A percentile compares a stretch with the other conserved stretches of the same genome.
phyloP scores from a whole-genome alignment of 2,329 filamentous ascomycete species.

The Pezizomycotina sp. region DNA sequence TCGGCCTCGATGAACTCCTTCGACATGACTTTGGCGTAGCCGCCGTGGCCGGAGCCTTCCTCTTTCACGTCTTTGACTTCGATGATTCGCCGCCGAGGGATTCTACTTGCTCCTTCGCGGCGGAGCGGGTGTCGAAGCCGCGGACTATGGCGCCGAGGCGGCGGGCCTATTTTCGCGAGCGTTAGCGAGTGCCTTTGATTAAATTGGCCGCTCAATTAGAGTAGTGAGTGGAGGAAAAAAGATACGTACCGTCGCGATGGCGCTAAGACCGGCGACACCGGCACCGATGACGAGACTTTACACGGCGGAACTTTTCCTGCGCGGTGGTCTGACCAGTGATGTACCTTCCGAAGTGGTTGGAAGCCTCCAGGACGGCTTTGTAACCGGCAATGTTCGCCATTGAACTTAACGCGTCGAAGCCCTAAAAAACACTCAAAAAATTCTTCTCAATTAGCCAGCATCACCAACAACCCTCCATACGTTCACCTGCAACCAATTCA shows the following conservation, averaged over 20 bases:
- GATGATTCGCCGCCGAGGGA: slow-evolving; percentile 81
- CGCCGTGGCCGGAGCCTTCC: slow-evolving; percentile 67
- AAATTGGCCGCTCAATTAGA: too few species aligned
- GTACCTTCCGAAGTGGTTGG: slow-evolving; percentile 76
- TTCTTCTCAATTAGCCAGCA: too few species aligned
- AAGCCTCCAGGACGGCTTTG: slow-evolving; percentile 77
- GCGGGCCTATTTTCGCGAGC: slow-evolving; percentile 45
- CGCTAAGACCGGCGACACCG: slow-evolving; percentile 73
- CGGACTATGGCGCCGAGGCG: slow-evolving; percentile 78
- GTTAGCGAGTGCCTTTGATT: too few species aligned
- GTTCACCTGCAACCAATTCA: too few species aligned
- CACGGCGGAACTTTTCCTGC: slow-evolving; percentile 73
- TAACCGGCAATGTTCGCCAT: slow-evolving; percentile 94
- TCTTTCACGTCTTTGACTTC: slow-evolving; percentile 64
- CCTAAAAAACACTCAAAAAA: too few species aligned
- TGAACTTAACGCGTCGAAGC: slow-evolving; percentile 38
- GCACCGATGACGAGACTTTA: slow-evolving; percentile 85
- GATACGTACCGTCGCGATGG: slow-evolving; percentile 53
- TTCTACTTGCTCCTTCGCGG: slow-evolving; percentile 74
- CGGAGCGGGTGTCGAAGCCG: slow-evolving; percentile 81
- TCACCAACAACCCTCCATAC: too few species aligned
- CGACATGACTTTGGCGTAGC: slow-evolving; percentile 87
- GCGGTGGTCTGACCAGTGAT: slow-evolving; percentile 80
- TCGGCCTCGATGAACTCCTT: slow-evolving; percentile 85
- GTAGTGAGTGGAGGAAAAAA: not conserved